Evolutionary conservation across 2,329 filamentous ascomycete genomes (phyloP).

Genomic region (Trichoderma hamatum): DNA sequence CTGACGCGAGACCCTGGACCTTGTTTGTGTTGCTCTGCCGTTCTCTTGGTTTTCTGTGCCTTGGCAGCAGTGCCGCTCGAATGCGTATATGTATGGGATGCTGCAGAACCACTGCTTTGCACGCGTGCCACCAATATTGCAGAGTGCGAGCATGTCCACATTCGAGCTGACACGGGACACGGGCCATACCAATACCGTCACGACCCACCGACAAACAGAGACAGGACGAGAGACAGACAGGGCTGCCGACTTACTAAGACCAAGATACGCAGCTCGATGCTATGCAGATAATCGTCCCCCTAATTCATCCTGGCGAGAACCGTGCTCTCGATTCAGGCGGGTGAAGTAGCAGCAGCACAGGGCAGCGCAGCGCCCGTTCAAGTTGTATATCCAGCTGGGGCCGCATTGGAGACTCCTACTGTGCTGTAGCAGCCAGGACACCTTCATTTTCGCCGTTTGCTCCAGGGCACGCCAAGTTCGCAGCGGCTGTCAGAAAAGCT

Average conservation of each 20-base stretch:
- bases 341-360: not conserved
- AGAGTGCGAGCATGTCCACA: not conserved
- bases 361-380: not conserved
- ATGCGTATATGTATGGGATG: not conserved
- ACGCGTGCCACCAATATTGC: constrained; percentile 2
- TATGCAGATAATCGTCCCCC: not conserved
- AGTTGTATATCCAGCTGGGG: not conserved
- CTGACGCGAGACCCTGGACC: constrained; percentile 21
- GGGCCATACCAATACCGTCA: not conserved
- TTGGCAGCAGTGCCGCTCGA: not conserved
- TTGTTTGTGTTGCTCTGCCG: not conserved
- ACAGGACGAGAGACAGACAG: not conserved
- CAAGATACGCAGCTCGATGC: not conserved
- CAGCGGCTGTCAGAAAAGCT: constrained; percentile 23
- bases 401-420: not conserved
- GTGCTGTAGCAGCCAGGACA: not conserved
- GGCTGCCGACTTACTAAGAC: constrained; percentile 2
- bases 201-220: not conserved
- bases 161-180: constrained; percentile 17
- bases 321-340: constrained; percentile 12
- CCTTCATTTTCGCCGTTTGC: not conserved
- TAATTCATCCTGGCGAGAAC: not conserved
- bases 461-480: constrained; percentile 8
- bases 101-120: too few species aligned
- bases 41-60: not conserved